Evolutionary conservation across 345 rosid species (phyloP), one percentile per base, ranked within the genome.

Genomic region (Hibiscus tridactylites): DNA sequence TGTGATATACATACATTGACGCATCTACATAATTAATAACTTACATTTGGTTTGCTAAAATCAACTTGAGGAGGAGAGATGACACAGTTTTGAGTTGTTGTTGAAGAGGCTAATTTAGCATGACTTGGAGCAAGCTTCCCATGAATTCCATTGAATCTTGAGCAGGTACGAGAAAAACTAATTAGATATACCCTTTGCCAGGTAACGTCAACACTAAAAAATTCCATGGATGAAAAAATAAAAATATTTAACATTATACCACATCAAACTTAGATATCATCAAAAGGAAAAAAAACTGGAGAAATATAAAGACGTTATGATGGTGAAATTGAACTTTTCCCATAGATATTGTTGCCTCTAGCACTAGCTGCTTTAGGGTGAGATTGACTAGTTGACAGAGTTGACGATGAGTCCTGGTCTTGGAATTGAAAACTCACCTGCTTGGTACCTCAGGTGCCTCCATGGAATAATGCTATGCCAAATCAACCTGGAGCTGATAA

Each of bases 381-480:
- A n/a, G n/a, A n/a, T n/a, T n/a, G n/a, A n/a, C n/a, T n/a, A n/a
- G n/a, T n/a, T n/a, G n/a, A n/a, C n/a, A n/a, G n/a, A n/a, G n/a
- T n/a, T n/a, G n/a, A n/a, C n/a, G n/a, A n/a, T n/a, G n/a, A n/a
- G n/a, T n/a, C n/a, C n/a, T n/a, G n/a, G n/a, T n/a, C n/a, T n/a
- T n/a, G n/a, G n/a, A n/a, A n/a, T n/a, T n/a, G n/a, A n/a, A n/a
- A n/a, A n/a, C n/a, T n/a, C n/a, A n/a, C n/a, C n/a, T n/a, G n/a
- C n/a, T n/a, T n/a, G 73, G 16, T 37, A 82, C 95, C 90, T 89
- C 90, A 2, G 95, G 95, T 6, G 95, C 88, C 79, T 89, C 95
- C 95, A 87, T 89, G 11, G 91, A 91, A 65, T 89, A 87, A 73
- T 89, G 87, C 69, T 84, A 90, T 9, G 91, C 90, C 73, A 89